Conservation (phyloP, 2,329 filamentous ascomycete species). For the Cercospora brassicicola region DNA sequence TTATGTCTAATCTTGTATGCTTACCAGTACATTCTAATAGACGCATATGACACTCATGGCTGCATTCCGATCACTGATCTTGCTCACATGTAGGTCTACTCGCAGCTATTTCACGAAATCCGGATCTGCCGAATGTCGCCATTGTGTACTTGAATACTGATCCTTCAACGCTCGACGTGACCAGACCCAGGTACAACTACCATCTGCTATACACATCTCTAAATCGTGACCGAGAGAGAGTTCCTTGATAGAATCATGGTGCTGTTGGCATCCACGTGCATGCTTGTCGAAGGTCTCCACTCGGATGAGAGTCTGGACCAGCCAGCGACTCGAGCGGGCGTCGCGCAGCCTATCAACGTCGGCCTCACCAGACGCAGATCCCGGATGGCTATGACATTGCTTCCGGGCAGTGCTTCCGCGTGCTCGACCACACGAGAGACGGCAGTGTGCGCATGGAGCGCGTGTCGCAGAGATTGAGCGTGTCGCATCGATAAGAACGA, state of each 20-base stretch:
- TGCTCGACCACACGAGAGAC: conserved; percentile 8
- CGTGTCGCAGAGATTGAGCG: background rate
- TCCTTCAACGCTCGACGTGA: too few relatives aligned
- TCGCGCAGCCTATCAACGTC: conserved; percentile 3
- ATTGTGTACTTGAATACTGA: background rate
- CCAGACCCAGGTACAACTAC: too few relatives aligned
- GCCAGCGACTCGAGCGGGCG: conserved; percentile 5
- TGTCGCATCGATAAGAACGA: background rate
- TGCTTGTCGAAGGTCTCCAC: background rate
- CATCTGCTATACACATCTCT: too few relatives aligned
- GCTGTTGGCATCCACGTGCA: conserved; percentile 2
- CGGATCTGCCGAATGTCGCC: background rate
- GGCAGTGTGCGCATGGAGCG: conserved; percentile 2
- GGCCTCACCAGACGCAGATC: background rate
- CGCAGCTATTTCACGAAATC: too few relatives aligned
- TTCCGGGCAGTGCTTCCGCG: conserved; percentile 10
- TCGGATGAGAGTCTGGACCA: conserved; percentile 1
- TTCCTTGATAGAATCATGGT: background rate
- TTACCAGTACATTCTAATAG: background rate
- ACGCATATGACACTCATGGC: background rate
- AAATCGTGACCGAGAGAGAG: background rate
- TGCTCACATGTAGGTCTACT: background rate
- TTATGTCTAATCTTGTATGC: background rate
- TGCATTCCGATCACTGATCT: background rate
- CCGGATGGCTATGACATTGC: conserved; percentile 4